Base-by-base conservation (phyloP, 495 filamentous ascomycete genomes). In the Annulohypoxylon bovei region DNA sequence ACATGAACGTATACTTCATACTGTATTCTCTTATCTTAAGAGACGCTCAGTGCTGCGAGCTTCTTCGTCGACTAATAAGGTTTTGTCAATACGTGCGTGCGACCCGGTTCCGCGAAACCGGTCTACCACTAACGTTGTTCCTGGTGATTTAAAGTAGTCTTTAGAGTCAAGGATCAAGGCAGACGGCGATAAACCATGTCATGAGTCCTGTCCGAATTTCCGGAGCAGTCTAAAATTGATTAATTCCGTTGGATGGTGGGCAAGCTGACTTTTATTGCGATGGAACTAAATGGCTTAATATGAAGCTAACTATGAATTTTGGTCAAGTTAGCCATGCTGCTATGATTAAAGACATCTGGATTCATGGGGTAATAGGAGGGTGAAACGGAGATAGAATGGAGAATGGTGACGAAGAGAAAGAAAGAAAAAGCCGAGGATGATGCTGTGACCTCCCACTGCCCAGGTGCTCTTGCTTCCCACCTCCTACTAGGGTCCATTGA, bases 51-150 rank as follows among this genome's bases (percentile, higher is more conserved):
- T 23, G 40, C 28, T 32, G 35, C 47, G 46, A 65, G 67, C 44
- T 50, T 37, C 35, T 33, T 65, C 44, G 50, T 63, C 32, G 30
- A 67, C 63, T 67, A 59, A 64, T 67, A 56, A 60, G 53, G 44
- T 59, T 28, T 72, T 55, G 53, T 44, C 18, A 37, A 55, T 65
- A 60, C 14, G 54, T 60, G 59, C 47, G 53, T 30, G 54, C 53
- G 64, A 72, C 55, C 59, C 64, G 64, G 64, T 60, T 72, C 64
- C 47, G 64, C 53, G 58, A 62, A 64, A 32, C 53, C 54, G 59
- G 64, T 65, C 69, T 47, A 59, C 59, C 64, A 63, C 59, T 68
- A 60, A 65, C 20, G 23, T 56, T 40, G 30, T 65, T 62, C 54
- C 47, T 68, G 46, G 35, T 64, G 53, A 52, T 67, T 64, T 42